Evolutionary conservation across 139 green algal genomes (phyloP), one percentile per base, ranked within the genome.

Genomic region (Volvox africanus): DNA sequence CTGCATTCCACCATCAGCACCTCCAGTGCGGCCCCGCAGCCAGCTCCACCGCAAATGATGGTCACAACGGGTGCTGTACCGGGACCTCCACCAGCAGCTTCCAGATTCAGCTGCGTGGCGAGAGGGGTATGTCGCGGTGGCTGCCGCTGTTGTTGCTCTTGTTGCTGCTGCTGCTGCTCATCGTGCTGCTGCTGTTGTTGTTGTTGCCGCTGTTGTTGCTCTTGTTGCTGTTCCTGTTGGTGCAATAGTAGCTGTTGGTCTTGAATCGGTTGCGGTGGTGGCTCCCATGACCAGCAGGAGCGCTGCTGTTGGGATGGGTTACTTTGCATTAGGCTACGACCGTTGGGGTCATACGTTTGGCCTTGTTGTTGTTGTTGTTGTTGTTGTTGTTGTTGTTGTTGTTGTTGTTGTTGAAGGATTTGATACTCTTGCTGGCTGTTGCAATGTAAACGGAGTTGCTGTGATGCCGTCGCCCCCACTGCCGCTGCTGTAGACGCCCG

Each of bases 131-230:
- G 44, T 9, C 9, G 73, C 2, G 14, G 73, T 32, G 22, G 9
- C 73, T n/a, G 73, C 73, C 37, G 73, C 73, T 32, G 73, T 19
- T 80, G 73, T 19, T 32, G 73, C 28, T 80, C 16, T 19, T 28
- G 32, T 20, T 81, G 75, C 30, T 55, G 75, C 12, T 81, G 75
- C 73, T 18, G n/a, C n/a, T 80, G 73, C 73, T 14, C 30, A 14
- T 80, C 30, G 13, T 20, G 73, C 73, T 80, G 73, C 33, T 55
- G 75, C 12, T 81, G 75, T 35, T 19, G 75, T 9, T 81, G 75
- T 9, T 55, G 75, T 13, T 81, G 75, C 75, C 6, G 78, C 67
- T 84, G 78, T 65, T 68, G 78, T 35, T 84, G 78, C 35, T 84
- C 36, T 17, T 32, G 78, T 17, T 84, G 78, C 35, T 84, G 78